Conservation (phyloP, 1,139 yeast genomes). For the Taiozyma sp. region DNA sequence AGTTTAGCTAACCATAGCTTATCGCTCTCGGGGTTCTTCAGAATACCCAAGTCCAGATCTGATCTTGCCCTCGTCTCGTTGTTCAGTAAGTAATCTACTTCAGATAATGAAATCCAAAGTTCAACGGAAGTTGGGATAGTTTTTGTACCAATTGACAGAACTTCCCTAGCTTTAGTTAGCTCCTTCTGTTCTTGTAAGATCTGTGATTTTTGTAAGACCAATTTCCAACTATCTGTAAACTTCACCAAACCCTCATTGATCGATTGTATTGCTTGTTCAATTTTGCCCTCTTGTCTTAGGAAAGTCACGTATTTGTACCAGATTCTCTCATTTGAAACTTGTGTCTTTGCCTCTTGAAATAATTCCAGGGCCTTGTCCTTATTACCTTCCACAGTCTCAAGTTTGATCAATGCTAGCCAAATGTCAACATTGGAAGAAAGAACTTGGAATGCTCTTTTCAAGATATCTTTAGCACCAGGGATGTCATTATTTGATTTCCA, state of each 20-base stretch:
- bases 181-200: conserved; percentile 33
- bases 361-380: conserved; percentile 37
- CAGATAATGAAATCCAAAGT: conserved; percentile 56
- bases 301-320: conserved; percentile 64
- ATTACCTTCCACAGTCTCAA: conserved; percentile 43
- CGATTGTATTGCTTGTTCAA: conserved; percentile 33
- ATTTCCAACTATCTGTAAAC: conserved; percentile 43
- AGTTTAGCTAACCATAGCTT: conserved; percentile 54
- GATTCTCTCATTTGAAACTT: conserved; percentile 38
- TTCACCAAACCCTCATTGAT: conserved; percentile 39
- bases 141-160: conserved; percentile 44
- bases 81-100: conserved; percentile 36
- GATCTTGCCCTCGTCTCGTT: conserved; percentile 63
- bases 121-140: conserved; percentile 36
- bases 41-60: conserved; percentile 60
- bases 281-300: conserved; percentile 35
- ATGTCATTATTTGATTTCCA: conserved; percentile 46
- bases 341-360: conserved; percentile 36
- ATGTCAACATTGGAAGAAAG: conserved; percentile 46
- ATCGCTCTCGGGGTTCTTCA: conserved; percentile 45
- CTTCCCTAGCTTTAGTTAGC: conserved; percentile 39
- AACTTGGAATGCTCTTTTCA: conserved; percentile 40
- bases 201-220: conserved; percentile 58
- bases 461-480: conserved; percentile 46
- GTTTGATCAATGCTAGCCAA: conserved; percentile 67